phyloP scores from a whole-genome alignment of 306 rosid genomes.

The Sicyos edulis region DNA sequence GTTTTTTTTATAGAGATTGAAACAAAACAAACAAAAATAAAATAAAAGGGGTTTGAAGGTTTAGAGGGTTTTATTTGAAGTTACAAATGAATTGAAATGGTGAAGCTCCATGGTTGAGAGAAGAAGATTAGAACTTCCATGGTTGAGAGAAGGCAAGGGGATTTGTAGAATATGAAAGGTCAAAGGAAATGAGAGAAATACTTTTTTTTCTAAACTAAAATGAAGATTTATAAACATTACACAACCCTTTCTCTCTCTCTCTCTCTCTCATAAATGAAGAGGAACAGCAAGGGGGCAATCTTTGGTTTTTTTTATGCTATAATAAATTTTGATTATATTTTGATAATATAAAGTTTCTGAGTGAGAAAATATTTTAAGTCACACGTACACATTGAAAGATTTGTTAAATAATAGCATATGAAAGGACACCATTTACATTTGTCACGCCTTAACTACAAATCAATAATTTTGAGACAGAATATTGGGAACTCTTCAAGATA shows the following conservation, averaged over 20 bases:
- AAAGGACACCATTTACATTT: slow-evolving; percentile 8
- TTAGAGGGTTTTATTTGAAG: neutral
- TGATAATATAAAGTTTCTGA: neutral
- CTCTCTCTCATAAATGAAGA: neutral
- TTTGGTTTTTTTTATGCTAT: neutral
- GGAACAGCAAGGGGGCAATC: neutral
- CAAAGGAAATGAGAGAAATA: neutral
- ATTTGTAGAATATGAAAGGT: slow-evolving; percentile 14
- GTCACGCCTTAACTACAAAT: slow-evolving; percentile 3
- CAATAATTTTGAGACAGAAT: neutral
- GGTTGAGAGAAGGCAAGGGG: neutral
- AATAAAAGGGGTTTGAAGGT: neutral
- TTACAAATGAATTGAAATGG: neutral
- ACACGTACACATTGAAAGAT: slow-evolving; percentile 11
- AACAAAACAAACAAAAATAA: neutral
- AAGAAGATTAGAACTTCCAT: slow-evolving; percentile 1
- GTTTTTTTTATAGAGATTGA: neutral
- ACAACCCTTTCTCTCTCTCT: neutral
- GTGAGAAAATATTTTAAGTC: neutral
- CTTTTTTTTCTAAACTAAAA: neutral
- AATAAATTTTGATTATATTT: neutral
- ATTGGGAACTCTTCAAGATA: neutral
- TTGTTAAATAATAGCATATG: neutral
- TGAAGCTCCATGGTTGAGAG: slow-evolving; percentile 9
- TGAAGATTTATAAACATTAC: neutral